Base-by-base conservation (phyloP, 768 basidiomycete genomes). In the Pisolithus marmoratus region DNA sequence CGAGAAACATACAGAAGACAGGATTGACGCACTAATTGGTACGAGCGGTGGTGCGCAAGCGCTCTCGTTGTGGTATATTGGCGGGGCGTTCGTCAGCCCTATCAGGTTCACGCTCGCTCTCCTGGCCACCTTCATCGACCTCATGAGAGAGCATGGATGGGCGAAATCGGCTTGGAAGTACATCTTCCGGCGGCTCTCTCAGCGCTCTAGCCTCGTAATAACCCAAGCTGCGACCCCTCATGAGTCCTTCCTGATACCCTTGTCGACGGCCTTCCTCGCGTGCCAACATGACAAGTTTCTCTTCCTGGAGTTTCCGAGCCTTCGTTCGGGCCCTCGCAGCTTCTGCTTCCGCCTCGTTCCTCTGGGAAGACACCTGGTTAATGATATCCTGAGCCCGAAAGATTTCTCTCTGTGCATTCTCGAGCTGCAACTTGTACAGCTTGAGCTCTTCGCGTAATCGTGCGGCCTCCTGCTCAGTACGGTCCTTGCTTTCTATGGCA, bases 341-440 rank as follows among this genome's bases (percentile, higher is more conserved):
- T 8, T 71, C 66, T 0, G 74, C 71, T 51, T 79, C 78, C 4
- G 77, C 77, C 52, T 71, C 71, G 48, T 73, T 67, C 22, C 75
- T 69, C 58, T 74, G 67, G 4, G 66, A 60, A 43, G 74, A 72
- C 26, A 74, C 64, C 46, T 72, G 69, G 61, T 72, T 69, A 31
- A 79, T 67, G 37, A 75, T 66, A 23, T 70, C 69, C 47, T 75
- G 72, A 0, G 73, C 75, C 2, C 72, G 67, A 40, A 64, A 61
- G 24, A 79, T 72, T 54, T 78, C 75, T 27, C 66, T 64, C 54
- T 76, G 73, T 0, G 76, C 76, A 53, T 67, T 74, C 17, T 74
- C 71, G 46, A 74, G 66, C 53, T 78, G 73, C 7, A 72, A 48
- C 58, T 76, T 75, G 64, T 78, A 76, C 54, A 74, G 50, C 46